Conservation (phyloP, 768 basidiomycete species). For the Mrakia gelida region DNA sequence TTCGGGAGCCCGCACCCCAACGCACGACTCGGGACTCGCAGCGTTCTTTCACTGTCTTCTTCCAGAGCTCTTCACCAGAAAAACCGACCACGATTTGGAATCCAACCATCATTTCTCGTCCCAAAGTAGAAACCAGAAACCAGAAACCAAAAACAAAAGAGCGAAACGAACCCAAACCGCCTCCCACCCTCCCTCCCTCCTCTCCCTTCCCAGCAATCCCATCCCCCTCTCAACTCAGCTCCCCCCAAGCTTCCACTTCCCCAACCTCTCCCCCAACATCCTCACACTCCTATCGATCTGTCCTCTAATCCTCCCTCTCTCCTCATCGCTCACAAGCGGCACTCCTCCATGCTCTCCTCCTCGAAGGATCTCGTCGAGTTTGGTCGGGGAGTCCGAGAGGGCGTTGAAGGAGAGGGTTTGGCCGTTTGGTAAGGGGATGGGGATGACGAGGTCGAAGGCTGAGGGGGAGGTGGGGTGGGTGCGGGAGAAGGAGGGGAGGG, state of each 20-base stretch:
- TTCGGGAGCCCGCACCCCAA: too few relatives aligned
- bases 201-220: neutral
- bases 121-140: too few relatives aligned
- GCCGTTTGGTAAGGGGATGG: slow-evolving; percentile 6
- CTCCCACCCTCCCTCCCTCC: neutral
- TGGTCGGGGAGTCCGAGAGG: slow-evolving; percentile 12
- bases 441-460: slow-evolving; percentile 12
- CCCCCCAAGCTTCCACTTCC: slow-evolving; percentile 15
- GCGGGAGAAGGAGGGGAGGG: slow-evolving; percentile 11
- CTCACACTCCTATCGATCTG: slow-evolving; percentile 21
- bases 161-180: too few relatives aligned
- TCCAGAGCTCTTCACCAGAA: too few relatives aligned
- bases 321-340: neutral
- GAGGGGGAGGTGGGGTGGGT: neutral
- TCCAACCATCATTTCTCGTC: too few relatives aligned
- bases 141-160: too few relatives aligned
- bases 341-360: neutral
- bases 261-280: slow-evolving; percentile 14
- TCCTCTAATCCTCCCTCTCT: slow-evolving; percentile 11
- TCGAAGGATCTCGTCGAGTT: slow-evolving; percentile 12
- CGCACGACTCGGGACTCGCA: too few relatives aligned
- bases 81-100: too few relatives aligned
- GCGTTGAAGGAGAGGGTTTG: slow-evolving; percentile 20
- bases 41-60: too few relatives aligned
- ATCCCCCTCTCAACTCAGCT: neutral